A percentile compares a stretch with the other conserved stretches of the same genome.
Conservation (phyloP, 2,329 filamentous ascomycete species). For the Tricladium varicosporioides region DNA sequence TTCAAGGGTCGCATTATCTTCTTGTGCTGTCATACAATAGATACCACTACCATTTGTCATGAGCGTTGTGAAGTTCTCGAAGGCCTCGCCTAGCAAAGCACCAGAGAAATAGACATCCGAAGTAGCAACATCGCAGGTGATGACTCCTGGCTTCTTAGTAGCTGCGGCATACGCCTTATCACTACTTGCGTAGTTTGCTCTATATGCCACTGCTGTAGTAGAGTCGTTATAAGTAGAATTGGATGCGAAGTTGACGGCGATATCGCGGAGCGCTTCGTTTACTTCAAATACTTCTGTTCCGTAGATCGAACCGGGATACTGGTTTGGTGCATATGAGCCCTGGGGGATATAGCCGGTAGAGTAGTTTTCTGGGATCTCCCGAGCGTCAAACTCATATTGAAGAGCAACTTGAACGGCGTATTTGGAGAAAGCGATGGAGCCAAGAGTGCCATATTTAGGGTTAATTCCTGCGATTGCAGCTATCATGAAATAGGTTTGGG, state of each 20-base stretch:
- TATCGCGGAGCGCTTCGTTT: conserved; percentile 54
- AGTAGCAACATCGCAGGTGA: conserved; percentile 64
- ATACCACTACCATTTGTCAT: conserved; percentile 66
- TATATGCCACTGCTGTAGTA: conserved; percentile 48
- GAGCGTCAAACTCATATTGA: conserved; percentile 72
- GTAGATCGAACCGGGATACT: conserved; percentile 59
- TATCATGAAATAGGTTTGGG: conserved; percentile 67
- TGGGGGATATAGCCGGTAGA: conserved; percentile 68
- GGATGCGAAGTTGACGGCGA: conserved; percentile 50
- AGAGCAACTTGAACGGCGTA: conserved; percentile 73
- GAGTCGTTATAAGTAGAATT: conserved; percentile 53
- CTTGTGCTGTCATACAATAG: conserved; percentile 71
- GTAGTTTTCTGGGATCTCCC: conserved; percentile 65
- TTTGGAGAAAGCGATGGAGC: conserved; percentile 63
- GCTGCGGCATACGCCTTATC: too few species aligned
- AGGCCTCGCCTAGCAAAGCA: conserved; percentile 56
- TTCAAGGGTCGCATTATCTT: conserved; percentile 69
- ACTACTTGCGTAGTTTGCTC: conserved; percentile 51
- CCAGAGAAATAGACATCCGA: conserved; percentile 73
- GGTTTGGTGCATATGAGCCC: conserved; percentile 51
- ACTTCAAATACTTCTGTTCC: conserved; percentile 71
- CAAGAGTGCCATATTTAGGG: conserved; percentile 64
- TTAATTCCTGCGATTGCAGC: conserved; percentile 74
- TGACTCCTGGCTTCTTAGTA: conserved; percentile 43
- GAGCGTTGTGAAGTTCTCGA: conserved; percentile 61